A percentile compares a stretch with the other conserved stretches of the same genome.
phyloP scores from a whole-genome alignment of 306 rosid species.

The Gynostemma pentaphyllum region DNA sequence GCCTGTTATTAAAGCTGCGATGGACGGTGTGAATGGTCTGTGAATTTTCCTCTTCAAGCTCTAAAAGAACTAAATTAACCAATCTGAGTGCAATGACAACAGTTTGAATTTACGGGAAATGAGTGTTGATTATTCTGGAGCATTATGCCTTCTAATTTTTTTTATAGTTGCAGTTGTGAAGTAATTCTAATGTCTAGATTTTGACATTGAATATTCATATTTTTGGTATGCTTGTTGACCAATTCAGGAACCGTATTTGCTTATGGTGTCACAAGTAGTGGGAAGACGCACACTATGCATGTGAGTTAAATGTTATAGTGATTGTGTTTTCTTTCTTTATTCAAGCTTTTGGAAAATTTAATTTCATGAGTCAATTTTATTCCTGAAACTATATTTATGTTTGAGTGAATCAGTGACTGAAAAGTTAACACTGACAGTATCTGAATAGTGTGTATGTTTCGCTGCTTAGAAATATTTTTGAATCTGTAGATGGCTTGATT shows the following conservation, averaged over 20 bases:
- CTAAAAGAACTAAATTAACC: not conserved
- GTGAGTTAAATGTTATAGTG: slow-evolving; percentile 41
- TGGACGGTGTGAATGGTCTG: slow-evolving; percentile 97
- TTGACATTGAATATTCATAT: not conserved
- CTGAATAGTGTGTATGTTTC: too few relatives aligned
- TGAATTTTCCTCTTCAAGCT: not conserved
- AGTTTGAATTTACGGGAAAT: not conserved
- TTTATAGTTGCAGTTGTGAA: not conserved
- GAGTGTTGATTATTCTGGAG: not conserved
- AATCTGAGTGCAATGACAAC: not conserved
- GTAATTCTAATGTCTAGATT: not conserved
- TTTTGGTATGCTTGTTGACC: not conserved
- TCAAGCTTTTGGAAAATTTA: slow-evolving; percentile 5
- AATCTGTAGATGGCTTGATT: not conserved
- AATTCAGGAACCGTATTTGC: slow-evolving; percentile 95
- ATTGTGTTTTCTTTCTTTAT: not conserved
- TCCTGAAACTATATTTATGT: not conserved
- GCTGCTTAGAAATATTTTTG: not conserved
- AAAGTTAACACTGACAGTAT: not conserved
- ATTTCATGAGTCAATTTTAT: not conserved
- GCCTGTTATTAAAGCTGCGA: slow-evolving; percentile 94
- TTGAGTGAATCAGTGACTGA: not conserved
- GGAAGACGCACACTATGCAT: slow-evolving; percentile 99
- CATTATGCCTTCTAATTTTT: not conserved
- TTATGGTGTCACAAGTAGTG: slow-evolving; percentile 98